These are phyloP conservation scores for Pseudogymnoascus sp. DNA, from an alignment of 2,329 filamentous ascomycete genomes.

Conservation along the genomic window DNA sequence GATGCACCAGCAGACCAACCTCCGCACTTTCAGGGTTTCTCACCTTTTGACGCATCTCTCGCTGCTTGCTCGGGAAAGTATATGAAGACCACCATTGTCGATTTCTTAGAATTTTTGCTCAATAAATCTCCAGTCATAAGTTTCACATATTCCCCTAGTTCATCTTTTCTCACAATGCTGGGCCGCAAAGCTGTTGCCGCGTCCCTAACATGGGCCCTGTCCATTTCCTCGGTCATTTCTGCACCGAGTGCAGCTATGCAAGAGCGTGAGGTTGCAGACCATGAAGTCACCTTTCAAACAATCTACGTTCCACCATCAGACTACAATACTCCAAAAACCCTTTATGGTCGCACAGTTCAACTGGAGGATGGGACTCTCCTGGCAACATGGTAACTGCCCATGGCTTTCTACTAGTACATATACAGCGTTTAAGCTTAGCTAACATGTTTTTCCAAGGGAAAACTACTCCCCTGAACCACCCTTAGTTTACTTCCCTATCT, in stretches of 20 bases:
- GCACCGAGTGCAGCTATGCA: neutral
- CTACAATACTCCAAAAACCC: conserved; percentile 12
- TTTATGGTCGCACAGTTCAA: conserved; percentile 20
- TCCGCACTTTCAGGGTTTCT: neutral
- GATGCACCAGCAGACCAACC: neutral
- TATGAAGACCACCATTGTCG: neutral
- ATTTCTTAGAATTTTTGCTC: neutral
- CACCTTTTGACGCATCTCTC: neutral
- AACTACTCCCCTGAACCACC: conserved; percentile 9
- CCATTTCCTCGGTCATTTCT: neutral
- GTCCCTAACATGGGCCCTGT: neutral
- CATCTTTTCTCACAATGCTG: neutral
- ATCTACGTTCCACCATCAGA: conserved; percentile 8
- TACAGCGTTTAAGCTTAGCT: neutral
- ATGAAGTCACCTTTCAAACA: conserved; percentile 6
- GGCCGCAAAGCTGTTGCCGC: neutral
- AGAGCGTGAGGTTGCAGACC: neutral
- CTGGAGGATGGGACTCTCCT: conserved; percentile 31
- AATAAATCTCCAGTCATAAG: neutral
- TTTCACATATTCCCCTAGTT: neutral
- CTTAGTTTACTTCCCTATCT: conserved; percentile 38
- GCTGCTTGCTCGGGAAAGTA: neutral
- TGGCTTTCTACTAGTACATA: neutral
- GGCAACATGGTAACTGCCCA: conserved; percentile 35
- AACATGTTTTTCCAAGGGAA: conserved; percentile 6